A percentile compares a stretch with the other conserved stretches of the same genome.
Conservation (phyloP, 768 basidiomycete species). For the Mycena sanguinolenta region DNA sequence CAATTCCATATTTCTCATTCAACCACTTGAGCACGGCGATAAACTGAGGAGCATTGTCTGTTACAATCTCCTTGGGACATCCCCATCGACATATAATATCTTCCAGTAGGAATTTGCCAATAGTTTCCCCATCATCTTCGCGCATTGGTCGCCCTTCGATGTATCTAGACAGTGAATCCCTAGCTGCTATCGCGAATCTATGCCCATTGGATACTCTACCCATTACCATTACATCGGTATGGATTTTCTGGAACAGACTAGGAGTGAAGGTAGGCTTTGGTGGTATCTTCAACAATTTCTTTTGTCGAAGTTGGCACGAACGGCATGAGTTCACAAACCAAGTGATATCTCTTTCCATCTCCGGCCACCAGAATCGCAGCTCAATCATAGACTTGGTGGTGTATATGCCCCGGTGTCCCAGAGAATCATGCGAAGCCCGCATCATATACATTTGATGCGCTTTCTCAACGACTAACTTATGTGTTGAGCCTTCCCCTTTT, state of each 20-base stretch:
- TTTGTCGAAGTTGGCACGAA: not conserved
- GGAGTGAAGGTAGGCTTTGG: not conserved
- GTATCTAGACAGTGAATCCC: not conserved
- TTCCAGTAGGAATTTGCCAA: not conserved
- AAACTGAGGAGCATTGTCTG: not conserved
- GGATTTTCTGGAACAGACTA: not conserved
- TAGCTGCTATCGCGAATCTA: not conserved
- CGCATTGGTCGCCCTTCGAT: not conserved
- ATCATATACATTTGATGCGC: conserved; percentile 16
- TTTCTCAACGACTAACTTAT: not conserved
- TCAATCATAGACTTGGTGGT: not conserved
- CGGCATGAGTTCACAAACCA: not conserved
- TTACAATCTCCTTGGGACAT: not conserved
- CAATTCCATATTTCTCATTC: not conserved
- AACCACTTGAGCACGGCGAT: not conserved
- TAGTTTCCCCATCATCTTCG: not conserved
- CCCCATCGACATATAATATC: not conserved
- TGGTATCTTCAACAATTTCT: not conserved
- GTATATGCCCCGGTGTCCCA: not conserved
- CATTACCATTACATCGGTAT: conserved; percentile 1
- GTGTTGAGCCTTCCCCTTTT: not conserved
- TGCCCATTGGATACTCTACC: not conserved
- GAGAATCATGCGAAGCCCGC: not conserved
- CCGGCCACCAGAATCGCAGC: not conserved
- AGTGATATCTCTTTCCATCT: not conserved